These are phyloP conservation scores for Plasmodium relictum DNA, from an alignment of 169 alveolate species.

Conservation along the genomic window DNA sequence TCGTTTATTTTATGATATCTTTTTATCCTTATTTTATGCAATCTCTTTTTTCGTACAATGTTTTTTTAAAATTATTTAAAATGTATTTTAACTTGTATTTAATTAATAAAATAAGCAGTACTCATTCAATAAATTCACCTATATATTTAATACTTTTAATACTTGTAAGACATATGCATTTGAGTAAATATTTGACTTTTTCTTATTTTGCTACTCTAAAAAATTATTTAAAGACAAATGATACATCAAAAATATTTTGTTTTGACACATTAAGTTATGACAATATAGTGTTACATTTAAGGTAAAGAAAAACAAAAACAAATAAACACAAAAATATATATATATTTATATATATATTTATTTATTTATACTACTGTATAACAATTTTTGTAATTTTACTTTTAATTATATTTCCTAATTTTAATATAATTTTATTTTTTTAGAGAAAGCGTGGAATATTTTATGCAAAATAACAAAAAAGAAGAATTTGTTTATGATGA, in stretches of 20 bases:
- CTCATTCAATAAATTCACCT: slow-evolving; percentile 23
- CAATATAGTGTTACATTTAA: not conserved
- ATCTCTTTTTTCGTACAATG: slow-evolving; percentile 32
- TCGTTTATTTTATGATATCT: slow-evolving; percentile 16
- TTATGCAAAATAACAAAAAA: slow-evolving; percentile 8
- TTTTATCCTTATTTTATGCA: slow-evolving; percentile 64
- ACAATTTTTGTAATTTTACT: not conserved
- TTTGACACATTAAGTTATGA: slow-evolving; percentile 5
- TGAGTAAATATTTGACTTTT: slow-evolving; percentile 27
- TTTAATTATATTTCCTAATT: not conserved
- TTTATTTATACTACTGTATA: not conserved
- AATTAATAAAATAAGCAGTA: slow-evolving; percentile 22
- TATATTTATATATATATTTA: not conserved
- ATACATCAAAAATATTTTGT: slow-evolving; percentile 8
- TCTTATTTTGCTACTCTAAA: slow-evolving; percentile 16
- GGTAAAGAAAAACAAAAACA: not conserved
- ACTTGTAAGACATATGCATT: slow-evolving; percentile 17
- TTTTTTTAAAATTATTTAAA: slow-evolving; percentile 42
- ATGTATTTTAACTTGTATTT: slow-evolving; percentile 52
- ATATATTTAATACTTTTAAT: slow-evolving; percentile 52
- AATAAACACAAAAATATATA: not conserved
- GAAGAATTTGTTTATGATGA: slow-evolving; percentile 43
- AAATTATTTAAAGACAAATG: slow-evolving; percentile 10
- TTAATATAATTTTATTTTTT: slow-evolving; percentile 8
- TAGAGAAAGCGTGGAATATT: slow-evolving; percentile 65